Evolutionary conservation across 2,329 filamentous ascomycete species (phyloP), one percentile per base, ranked within the genome.

Genomic region (Aphanocladium album): DNA sequence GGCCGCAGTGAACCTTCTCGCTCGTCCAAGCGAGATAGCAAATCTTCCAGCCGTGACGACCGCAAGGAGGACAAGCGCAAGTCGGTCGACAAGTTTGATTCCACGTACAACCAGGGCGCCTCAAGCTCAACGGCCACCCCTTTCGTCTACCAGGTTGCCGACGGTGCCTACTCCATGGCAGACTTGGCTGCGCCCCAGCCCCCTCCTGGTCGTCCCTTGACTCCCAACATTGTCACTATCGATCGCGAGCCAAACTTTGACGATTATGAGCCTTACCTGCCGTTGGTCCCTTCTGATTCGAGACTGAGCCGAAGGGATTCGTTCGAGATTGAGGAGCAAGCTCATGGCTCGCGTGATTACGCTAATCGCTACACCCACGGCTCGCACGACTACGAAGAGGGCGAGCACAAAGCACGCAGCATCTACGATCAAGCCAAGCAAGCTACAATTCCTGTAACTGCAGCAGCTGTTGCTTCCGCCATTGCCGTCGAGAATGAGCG

Each of bases 91-190:
- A 45, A 27, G 35, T 45, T 35, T 17, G 39, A 51, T 12, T 35
- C 41, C 5, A 16, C 62, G 65, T 57, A 62, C 67, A 53, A 45
- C 23, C 62, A 68, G 60, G 65, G 69, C 57, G 62, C 62, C 25
- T 65, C 69, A 62, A 67, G 66, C 62, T 66, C 69, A n/a, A 67
- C 70, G 54, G 70, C 83, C 67, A 80, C 87, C 70, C 82, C 83
- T 19, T 86, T 87, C 69, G 78, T 84, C 68, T 87, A 77, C 67
- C 83, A 82, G 70, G 80, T 86, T 62, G 65, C 76, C 46, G 76
- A 82, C 62, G 77, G 81, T 66, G 77, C 78, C n/a, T 83, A 83
- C 62, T 71, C 74, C 53, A 80, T 79, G 11, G 78, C 81, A 3
- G 64, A 70, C 35, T 67, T 71, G 60, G 67, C 70, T 23, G 76